Evolutionary conservation across 257 asterid genomes (phyloP).

Genomic region (Solanum sitiens): DNA sequence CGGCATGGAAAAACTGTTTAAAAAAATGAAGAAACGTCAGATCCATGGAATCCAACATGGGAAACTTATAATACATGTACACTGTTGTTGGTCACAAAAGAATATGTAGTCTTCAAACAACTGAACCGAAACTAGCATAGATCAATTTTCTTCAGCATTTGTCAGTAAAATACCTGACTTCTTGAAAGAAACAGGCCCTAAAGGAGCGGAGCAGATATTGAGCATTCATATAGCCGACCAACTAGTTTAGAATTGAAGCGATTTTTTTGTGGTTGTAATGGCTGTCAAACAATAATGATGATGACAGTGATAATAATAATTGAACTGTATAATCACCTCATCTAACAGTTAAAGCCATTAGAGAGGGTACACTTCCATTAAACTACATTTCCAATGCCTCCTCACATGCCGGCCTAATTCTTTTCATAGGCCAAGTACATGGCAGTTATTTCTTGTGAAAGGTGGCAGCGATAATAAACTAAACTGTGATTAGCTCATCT

Average conservation of each 20-base stretch:
- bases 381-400: background rate
- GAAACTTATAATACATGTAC: background rate
- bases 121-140: background rate
- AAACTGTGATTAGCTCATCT: background rate
- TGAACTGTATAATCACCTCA: background rate
- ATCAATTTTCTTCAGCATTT: background rate
- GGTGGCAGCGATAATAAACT: background rate
- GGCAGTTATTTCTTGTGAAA: background rate
- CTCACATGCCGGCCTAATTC: background rate
- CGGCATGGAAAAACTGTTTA: background rate
- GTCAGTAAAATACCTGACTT: background rate
- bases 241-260: background rate
- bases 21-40: background rate
- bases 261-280: background rate
- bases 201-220: background rate
- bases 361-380: background rate
- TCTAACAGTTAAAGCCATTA: background rate
- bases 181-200: background rate
- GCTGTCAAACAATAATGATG: background rate
- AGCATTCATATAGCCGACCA: background rate
- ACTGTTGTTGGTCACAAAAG: background rate
- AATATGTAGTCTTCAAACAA: background rate
- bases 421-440: background rate
- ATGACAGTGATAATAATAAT: background rate
- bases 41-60: background rate